Evolutionary conservation across 306 rosid species (phyloP), one percentile per base, ranked within the genome.

Genomic region (Cajanus cajan): DNA sequence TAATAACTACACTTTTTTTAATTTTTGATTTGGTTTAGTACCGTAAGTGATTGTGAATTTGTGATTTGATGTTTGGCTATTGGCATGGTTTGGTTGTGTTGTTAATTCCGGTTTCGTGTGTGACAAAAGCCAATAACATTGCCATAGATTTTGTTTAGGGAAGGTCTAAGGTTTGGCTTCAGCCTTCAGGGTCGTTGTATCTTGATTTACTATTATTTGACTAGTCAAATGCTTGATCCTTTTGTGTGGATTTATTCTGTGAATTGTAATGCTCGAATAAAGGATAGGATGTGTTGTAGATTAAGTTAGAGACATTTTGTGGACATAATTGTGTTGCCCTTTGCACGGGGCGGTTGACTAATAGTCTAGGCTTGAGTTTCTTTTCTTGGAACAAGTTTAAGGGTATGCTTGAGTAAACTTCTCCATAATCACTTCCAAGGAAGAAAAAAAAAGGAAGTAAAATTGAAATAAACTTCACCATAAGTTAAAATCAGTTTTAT

Each of bases 1-100:
- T 95, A 88, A 80, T 28, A 88, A 80, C 18, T 58, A 4, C 13
- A 33, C 24, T 73, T 14, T 67, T 33, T 61, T 15, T 37, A 41
- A 50, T n/a, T 37, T 16, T 8, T 77, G 47, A 58, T 71, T 73
- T 58, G 13, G 64, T 48, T 40, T 67, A 37, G 21, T 48, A 7
- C 14, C 2, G 10, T 61, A 51, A 31, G 51, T 84, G 37, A 57
- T 80, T 63, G 16, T n/a, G n/a, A n/a, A n/a, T n/a, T n/a, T n/a
- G n/a, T n/a, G n/a, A n/a, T n/a, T n/a, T n/a, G n/a, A n/a, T n/a
- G n/a, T n/a, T n/a, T n/a, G n/a, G n/a, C n/a, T n/a, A n/a, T n/a
- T n/a, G n/a, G n/a, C n/a, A n/a, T n/a, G n/a, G n/a, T n/a, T n/a
- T n/a, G n/a, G n/a, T n/a, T n/a, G n/a, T 50, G 45, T 72, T 59